Evolutionary conservation across 345 rosid genomes (phyloP).

Genomic region (Aegle marmelos): DNA sequence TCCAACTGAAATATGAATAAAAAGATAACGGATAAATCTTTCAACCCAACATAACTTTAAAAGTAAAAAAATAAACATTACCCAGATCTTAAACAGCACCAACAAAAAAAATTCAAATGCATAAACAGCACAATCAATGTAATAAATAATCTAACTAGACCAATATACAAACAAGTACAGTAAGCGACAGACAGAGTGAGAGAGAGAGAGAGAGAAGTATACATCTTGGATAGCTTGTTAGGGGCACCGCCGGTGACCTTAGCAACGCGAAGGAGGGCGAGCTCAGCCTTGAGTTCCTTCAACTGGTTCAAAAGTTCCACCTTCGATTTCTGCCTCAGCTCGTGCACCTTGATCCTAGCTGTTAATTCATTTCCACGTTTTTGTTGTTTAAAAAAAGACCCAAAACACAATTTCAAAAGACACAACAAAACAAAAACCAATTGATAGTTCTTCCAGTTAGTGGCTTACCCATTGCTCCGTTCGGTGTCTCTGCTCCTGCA

Average conservation of each 20-base stretch:
- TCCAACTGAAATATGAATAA: background rate
- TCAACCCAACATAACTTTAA: background rate
- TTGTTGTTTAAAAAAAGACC: background rate
- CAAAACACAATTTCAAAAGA: background rate
- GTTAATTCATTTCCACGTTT: constrained; percentile 13
- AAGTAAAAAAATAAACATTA: background rate
- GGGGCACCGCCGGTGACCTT: constrained; percentile 77
- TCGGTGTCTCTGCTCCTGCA: constrained; percentile 7
- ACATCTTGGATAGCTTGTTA: constrained; percentile 72
- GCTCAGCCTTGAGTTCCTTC: constrained; percentile 66
- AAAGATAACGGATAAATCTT: background rate
- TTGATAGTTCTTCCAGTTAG: background rate
- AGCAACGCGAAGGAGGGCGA: constrained; percentile 69
- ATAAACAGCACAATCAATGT: background rate
- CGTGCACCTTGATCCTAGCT: constrained; percentile 75
- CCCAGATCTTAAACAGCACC: background rate
- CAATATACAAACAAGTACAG: background rate
- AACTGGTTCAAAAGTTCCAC: constrained; percentile 47
- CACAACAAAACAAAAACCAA: background rate
- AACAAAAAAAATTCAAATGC: background rate
- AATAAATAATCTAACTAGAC: background rate
- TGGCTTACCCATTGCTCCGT: constrained; percentile 24
- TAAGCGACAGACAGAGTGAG: background rate
- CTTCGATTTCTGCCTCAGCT: constrained; percentile 60
- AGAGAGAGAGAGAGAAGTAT: background rate